Evolutionary conservation across 139 green algal species (phyloP).

Genomic region (Micromonas pusilla): DNA sequence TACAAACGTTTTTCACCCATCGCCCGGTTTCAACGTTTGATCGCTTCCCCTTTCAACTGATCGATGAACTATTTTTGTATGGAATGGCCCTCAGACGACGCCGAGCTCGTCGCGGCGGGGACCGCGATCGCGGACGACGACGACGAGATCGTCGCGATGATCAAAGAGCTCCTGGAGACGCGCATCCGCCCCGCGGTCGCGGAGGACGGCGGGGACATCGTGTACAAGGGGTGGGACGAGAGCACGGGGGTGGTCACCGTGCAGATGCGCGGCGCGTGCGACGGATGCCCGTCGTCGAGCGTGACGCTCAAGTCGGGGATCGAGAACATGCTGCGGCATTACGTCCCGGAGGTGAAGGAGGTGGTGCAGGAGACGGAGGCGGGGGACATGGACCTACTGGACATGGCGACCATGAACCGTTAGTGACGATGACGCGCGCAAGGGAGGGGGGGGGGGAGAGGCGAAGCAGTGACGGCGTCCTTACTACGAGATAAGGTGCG

Average conservation of each 20-base stretch:
- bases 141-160: conserved; percentile 93
- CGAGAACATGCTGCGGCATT: conserved; percentile 89
- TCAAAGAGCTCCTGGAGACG: conserved; percentile 99
- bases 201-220: conserved; percentile 94
- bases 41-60: too few species aligned
- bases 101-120: not conserved
- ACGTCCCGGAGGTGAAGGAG: conserved; percentile 27
- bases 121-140: conserved; percentile 44
- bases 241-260: conserved; percentile 78
- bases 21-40: too few species aligned
- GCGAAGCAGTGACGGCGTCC: too few species aligned
- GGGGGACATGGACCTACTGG: conserved; percentile 18
- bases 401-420: conserved; percentile 8
- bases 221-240: conserved; percentile 78
- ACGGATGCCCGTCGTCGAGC: conserved; percentile 86
- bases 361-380: conserved; percentile 13
- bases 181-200: conserved; percentile 91
- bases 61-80: too few species aligned
- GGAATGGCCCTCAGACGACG: too few species aligned
- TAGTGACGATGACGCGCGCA: too few species aligned
- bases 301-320: conserved; percentile 97
- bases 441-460: too few species aligned
- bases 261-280: conserved; percentile 86
- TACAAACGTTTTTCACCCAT: too few species aligned
- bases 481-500: too few species aligned